A percentile compares a stretch with the other conserved stretches of the same genome.
Conservation (phyloP, 768 basidiomycete species). For the Leccinum incarnatum region DNA sequence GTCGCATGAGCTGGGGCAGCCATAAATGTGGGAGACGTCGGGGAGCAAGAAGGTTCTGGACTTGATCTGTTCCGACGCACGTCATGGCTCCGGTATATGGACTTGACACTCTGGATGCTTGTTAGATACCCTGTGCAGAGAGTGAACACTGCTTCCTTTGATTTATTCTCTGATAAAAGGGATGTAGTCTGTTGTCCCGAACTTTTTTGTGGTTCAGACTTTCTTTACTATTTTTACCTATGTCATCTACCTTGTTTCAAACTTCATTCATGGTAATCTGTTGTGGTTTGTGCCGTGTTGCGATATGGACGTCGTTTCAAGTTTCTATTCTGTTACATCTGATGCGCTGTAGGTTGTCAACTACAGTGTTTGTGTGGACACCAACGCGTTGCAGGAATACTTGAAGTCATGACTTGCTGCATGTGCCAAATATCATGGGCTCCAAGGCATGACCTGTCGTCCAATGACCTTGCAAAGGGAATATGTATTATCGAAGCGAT, state of each 20-base stretch:
- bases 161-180: neutral
- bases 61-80: neutral
- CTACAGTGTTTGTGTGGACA: neutral
- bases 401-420: neutral
- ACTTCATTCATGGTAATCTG: neutral
- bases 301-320: constrained; percentile 2
- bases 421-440: neutral
- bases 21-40: constrained; percentile 4
- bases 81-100: constrained; percentile 3
- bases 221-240: neutral
- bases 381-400: neutral
- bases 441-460: neutral
- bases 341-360: neutral
- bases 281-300: constrained; percentile 2
- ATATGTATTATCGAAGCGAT: neutral
- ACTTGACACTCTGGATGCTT: constrained; percentile 1
- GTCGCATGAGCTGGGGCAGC: constrained; percentile 19
- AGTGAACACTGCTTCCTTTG: neutral
- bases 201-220: neutral
- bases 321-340: neutral
- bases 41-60: neutral
- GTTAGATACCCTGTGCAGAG: constrained; percentile 19
- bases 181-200: neutral
- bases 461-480: neutral
- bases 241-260: neutral